Percentiles rank a stretch among this genome's conserved stretches.
phyloP scores from a whole-genome alignment of 148 eudicot species.

The Heliosperma pusillum region DNA sequence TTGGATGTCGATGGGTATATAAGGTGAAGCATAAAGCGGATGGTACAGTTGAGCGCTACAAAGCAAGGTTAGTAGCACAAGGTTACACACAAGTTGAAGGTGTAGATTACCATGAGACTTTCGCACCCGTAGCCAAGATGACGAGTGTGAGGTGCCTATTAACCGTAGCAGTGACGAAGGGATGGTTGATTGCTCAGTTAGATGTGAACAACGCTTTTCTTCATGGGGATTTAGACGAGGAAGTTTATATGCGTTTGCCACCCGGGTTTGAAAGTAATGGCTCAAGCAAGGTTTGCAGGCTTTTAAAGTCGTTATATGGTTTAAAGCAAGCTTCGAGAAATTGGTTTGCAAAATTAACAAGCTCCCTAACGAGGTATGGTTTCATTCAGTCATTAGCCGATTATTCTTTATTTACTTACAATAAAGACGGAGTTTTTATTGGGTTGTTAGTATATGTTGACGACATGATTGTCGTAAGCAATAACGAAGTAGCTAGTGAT shows the following conservation, averaged over 20 bases:
- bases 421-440: neutral
- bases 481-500: neutral
- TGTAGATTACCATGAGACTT: neutral
- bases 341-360: neutral
- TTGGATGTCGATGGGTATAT: neutral
- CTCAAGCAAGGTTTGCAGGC: neutral
- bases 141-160: neutral
- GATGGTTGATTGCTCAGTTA: neutral
- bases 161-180: neutral
- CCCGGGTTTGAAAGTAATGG: neutral
- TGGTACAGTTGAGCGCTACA: neutral
- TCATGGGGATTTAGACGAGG: no score
- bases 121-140: neutral
- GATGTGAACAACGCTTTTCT: no score
- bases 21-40: conserved; percentile 7
- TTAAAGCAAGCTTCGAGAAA: neutral
- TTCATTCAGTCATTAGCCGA: neutral
- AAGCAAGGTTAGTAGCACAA: neutral
- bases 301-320: neutral
- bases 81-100: neutral
- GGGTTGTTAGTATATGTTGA: neutral
- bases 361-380: neutral
- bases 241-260: no score
- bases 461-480: neutral
- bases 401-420: neutral